phyloP scores from a whole-genome alignment of 192 early-diverging fungal genomes.

The Ambispora gerdemannii region DNA sequence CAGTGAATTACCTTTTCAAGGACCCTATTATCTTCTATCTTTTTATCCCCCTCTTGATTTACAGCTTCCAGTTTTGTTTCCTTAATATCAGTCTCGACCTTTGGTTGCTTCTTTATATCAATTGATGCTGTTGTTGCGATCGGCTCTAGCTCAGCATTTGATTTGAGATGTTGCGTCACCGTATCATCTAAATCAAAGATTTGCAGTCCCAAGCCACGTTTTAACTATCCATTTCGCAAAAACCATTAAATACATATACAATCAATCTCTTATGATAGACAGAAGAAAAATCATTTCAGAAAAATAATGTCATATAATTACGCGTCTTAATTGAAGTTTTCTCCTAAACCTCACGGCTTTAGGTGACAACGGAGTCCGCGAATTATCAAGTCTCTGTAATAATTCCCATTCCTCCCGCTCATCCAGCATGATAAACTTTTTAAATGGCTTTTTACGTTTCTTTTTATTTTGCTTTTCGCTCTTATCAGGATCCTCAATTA shows the following conservation, averaged over 20 bases:
- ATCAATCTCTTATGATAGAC: no score
- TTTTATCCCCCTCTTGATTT: background rate
- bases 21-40: background rate
- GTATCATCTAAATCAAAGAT: conserved; percentile 66
- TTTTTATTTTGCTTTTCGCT: no score
- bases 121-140: background rate
- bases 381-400: conserved; percentile 50
- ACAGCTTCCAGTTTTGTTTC: background rate
- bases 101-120: background rate
- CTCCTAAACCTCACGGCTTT: conserved; percentile 53
- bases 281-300: background rate
- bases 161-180: conserved; percentile 41
- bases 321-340: conserved; percentile 48
- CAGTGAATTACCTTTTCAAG: background rate
- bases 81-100: background rate
- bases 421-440: background rate
- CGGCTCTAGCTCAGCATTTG: conserved; percentile 22
- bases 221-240: conserved; percentile 46
- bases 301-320: conserved; percentile 26
- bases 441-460: no score
- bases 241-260: conserved; percentile 21
- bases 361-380: conserved; percentile 36
- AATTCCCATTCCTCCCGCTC: conserved; percentile 53
- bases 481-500: no score
- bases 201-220: conserved; percentile 58